Base-by-base conservation (phyloP, 2,329 filamentous ascomycete species). In the Neospermospora avenae region DNA sequence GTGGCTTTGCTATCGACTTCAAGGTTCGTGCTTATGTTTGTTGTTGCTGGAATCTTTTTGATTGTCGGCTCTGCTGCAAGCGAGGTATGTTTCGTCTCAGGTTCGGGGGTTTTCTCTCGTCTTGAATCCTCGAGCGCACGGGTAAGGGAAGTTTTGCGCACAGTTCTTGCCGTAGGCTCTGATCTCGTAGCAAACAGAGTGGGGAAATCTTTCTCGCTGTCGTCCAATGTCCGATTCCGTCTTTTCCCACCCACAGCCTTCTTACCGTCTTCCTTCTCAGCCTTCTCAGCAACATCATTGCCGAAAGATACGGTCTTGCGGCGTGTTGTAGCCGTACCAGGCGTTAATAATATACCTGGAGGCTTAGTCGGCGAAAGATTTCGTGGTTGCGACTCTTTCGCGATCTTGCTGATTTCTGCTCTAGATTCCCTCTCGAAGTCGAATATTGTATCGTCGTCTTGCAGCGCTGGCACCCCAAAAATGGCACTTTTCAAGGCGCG, bases 241-340 rank as follows among this genome's bases (percentile, higher is more conserved):
- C 57, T 51, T 52, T 62, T 63, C 25, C 10, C 11, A 11, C 24
- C n/a, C 10, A 18, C 39, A 41, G 25, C 57, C 13, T 62, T 64
- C 55, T 61, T 62, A 31, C 66, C 61, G 18, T 25, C 49, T n/a
- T 66, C 69, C 11, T 69, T 69, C 14, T 71, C 68, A 10, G 66
- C 69, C 11, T 69, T 69, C 14, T 71, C 68, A 10, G 66, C 56
- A 7, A 86, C 79, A 54, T 86, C 84, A 59, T 80, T 77, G 13
- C 81, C 84, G 67, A 88, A 88, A 0, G 85, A 86, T 24, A 88
- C 85, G 65, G 83, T 84, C 70, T 88, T 88, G 45, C 83, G 80
- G 55, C 82, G 79, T 45, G 82, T 77, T 1, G 84, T 80, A 16
- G 78, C 84, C 1, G 84, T 87, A 1, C 85, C 85, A 0, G 85